phyloP scores from a whole-genome alignment of 352 stramenopile genomes.

The Blastocystis sp. region DNA sequence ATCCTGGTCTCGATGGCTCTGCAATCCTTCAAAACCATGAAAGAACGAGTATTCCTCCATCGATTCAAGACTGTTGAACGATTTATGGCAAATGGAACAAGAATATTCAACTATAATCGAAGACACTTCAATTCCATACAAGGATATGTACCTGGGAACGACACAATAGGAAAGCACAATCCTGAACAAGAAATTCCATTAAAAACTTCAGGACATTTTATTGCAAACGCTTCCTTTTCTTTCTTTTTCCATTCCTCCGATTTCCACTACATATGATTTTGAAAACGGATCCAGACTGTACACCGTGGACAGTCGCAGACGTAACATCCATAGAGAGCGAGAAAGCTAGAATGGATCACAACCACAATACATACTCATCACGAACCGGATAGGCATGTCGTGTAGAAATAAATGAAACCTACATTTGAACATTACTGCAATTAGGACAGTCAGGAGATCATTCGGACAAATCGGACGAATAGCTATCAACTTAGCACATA shows the following conservation, averaged over 20 bases:
- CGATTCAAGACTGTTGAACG: neutral
- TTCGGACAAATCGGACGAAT: neutral
- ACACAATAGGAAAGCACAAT: neutral
- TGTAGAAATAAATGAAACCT: neutral
- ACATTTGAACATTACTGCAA: too few relatives aligned
- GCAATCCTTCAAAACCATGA: too few relatives aligned
- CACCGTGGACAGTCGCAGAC: neutral
- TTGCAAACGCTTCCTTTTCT: neutral
- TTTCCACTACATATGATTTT: neutral
- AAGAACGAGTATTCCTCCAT: too few relatives aligned
- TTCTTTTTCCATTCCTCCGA: neutral
- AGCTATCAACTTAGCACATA: neutral
- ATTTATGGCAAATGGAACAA: neutral
- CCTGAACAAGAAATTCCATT: neutral
- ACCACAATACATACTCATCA: neutral
- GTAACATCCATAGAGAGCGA: neutral
- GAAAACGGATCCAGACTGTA: neutral
- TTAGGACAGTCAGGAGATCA: neutral
- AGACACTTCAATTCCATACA: neutral
- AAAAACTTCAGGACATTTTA: neutral
- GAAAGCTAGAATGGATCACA: neutral
- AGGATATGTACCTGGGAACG: neutral
- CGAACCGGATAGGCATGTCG: neutral
- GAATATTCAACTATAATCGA: neutral
- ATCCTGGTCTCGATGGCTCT: too few relatives aligned